A percentile compares a stretch with the other conserved stretches of the same genome.
Conservation (phyloP, 169 alveolate species). For the Cryptosporidium xiaoi region DNA sequence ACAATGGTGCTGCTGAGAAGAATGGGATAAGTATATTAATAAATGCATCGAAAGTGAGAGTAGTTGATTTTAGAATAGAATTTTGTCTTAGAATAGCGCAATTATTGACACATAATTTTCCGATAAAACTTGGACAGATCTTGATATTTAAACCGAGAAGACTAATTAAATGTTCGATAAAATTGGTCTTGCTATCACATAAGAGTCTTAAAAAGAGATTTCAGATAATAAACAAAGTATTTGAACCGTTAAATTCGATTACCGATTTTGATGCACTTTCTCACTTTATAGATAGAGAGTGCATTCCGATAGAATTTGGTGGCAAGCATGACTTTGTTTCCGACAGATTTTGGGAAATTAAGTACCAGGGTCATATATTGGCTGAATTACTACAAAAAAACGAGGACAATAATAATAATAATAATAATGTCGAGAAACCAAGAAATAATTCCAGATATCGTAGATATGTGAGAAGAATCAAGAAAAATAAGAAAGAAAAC, state of each 20-base stretch:
- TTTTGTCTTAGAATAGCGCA: conserved; percentile 27
- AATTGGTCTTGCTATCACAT: conserved; percentile 16
- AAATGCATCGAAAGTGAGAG: conserved; percentile 46
- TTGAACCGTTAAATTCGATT: conserved; percentile 52
- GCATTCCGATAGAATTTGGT: conserved; percentile 60
- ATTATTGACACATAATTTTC: conserved; percentile 25
- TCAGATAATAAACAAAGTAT: conserved; percentile 66
- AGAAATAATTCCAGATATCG: neutral
- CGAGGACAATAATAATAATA: neutral
- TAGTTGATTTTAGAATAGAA: conserved; percentile 41
- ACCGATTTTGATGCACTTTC: conserved; percentile 73
- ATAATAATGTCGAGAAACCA: neutral
- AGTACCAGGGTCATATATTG: conserved; percentile 37
- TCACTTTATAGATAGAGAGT: conserved; percentile 62
- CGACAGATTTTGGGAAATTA: conserved; percentile 42
- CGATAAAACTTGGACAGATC: conserved; percentile 55
- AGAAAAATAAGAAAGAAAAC: neutral
- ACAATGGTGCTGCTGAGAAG: conserved; percentile 40
- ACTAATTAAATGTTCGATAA: conserved; percentile 27
- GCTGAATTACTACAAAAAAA: conserved; percentile 40
- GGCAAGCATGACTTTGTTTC: conserved; percentile 54
- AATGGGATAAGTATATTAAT: conserved; percentile 50
- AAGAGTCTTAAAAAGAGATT: conserved; percentile 23
- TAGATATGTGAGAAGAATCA: neutral
- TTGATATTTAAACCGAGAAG: conserved; percentile 57